phyloP scores from a whole-genome alignment of 371 early-diverging fungal species.

The Lichtheimia hyalospora region DNA sequence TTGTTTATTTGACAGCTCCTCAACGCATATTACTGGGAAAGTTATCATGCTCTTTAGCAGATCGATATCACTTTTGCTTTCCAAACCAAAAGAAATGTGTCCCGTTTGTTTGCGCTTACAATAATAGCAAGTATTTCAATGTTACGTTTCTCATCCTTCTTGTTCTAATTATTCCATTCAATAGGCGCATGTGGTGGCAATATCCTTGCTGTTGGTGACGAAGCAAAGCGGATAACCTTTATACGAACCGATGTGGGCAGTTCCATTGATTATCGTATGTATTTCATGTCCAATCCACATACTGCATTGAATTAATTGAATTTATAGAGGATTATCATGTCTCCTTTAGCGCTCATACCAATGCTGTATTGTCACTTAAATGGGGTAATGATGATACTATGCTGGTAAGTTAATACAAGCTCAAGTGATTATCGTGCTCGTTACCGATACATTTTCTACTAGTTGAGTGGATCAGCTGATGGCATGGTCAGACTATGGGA shows the following conservation, averaged over 20 bases:
- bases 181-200: slow-evolving; percentile 32
- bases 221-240: slow-evolving; percentile 56
- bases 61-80: slow-evolving; percentile 19
- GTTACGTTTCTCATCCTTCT: background rate
- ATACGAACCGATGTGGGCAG: slow-evolving; percentile 52
- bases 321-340: slow-evolving; percentile 10
- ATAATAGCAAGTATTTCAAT: slow-evolving; percentile 11
- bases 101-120: slow-evolving; percentile 20
- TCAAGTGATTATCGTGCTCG: background rate
- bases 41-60: background rate
- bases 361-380: slow-evolving; percentile 60
- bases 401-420: slow-evolving; percentile 22
- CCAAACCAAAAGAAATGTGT: slow-evolving; percentile 8
- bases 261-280: slow-evolving; percentile 22
- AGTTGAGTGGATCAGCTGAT: slow-evolving; percentile 66
- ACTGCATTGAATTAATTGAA: background rate
- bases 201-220: slow-evolving; percentile 64
- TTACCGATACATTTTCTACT: background rate
- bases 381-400: slow-evolving; percentile 57
- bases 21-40: background rate
- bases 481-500: slow-evolving; percentile 62
- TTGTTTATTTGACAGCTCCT: slow-evolving; percentile 3
- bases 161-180: background rate
- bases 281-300: slow-evolving; percentile 9
- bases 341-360: slow-evolving; percentile 46